Conservation (phyloP, 164 flowering plant genomes). For the Euptelea pleiosperma region DNA sequence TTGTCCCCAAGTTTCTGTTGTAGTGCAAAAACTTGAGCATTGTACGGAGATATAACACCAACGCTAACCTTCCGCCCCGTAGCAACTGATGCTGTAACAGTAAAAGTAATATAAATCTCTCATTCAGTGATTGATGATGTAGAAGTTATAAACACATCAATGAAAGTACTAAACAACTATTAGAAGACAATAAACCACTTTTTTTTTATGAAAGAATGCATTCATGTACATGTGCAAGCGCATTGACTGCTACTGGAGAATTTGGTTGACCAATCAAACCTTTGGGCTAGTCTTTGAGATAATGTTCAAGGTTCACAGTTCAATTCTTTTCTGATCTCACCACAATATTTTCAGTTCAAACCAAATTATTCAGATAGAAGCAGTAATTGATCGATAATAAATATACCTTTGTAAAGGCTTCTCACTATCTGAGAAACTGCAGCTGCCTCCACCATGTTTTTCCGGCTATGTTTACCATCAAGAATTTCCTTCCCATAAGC, state of each 20-base stretch:
- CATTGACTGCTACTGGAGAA: background rate
- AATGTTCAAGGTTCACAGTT: no score
- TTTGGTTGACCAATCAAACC: no score
- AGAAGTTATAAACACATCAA: background rate
- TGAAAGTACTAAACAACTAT: background rate
- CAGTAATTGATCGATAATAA: no score
- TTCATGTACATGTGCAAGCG: no score
- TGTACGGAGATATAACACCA: conserved; percentile 33
- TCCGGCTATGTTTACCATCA: conserved; percentile 18
- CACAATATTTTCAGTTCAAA: no score
- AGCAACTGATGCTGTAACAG: conserved; percentile 20
- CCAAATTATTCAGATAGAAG: no score
- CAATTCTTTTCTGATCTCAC: no score
- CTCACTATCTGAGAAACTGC: conserved; percentile 25
- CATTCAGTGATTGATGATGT: background rate
- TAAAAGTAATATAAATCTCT: background rate
- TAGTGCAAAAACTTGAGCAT: conserved; percentile 45
- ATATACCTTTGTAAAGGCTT: conserved; percentile 33
- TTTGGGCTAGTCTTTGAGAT: no score
- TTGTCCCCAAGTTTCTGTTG: conserved; percentile 27
- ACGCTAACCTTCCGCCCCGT: conserved; percentile 22
- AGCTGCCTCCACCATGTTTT: conserved; percentile 39
- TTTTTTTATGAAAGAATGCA: background rate
- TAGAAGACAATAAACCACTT: background rate
- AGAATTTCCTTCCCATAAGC: conserved; percentile 16